phyloP scores from a whole-genome alignment of 2,329 filamentous ascomycete genomes.

The Aspergillus sergii region DNA sequence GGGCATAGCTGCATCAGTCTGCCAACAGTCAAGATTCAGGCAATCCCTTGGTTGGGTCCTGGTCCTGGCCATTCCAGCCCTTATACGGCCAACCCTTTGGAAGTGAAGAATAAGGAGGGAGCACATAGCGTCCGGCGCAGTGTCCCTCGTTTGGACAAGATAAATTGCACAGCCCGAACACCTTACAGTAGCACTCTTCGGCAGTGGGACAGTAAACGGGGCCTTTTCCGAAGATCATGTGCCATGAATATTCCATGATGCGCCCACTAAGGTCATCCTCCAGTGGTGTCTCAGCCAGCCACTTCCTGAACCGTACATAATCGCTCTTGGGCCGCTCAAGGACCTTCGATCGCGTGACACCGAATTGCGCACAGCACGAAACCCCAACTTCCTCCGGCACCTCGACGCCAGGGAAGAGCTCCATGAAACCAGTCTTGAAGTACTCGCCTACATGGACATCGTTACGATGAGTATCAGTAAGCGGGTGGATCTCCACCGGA shows the following conservation, averaged over 20 bases:
- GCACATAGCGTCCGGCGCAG: slow-evolving; percentile 60
- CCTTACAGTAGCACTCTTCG: slow-evolving; percentile 66
- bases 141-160: slow-evolving; percentile 41
- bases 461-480: slow-evolving; percentile 45
- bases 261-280: slow-evolving; percentile 54
- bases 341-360: slow-evolving; percentile 52
- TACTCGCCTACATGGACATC: slow-evolving; percentile 53
- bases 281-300: slow-evolving; percentile 52
- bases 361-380: slow-evolving; percentile 60
- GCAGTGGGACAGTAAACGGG: slow-evolving; percentile 64
- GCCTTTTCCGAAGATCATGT: slow-evolving; percentile 62
- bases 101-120: slow-evolving; percentile 61
- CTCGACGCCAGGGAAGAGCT: slow-evolving; percentile 47
- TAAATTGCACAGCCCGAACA: slow-evolving; percentile 63
- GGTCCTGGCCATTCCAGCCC: slow-evolving; percentile 53
- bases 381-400: slow-evolving; percentile 51
- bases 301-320: slow-evolving; percentile 52
- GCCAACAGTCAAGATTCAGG: slow-evolving; percentile 23
- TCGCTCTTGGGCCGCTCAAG: slow-evolving; percentile 49
- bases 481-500: slow-evolving; percentile 53
- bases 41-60: slow-evolving; percentile 35
- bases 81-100: slow-evolving; percentile 64
- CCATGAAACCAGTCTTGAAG: slow-evolving; percentile 52
- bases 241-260: slow-evolving; percentile 63
- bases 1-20: background rate